Base-by-base conservation (phyloP, 1,284 basidiomycete species). In the Gymnopus androsaceus region DNA sequence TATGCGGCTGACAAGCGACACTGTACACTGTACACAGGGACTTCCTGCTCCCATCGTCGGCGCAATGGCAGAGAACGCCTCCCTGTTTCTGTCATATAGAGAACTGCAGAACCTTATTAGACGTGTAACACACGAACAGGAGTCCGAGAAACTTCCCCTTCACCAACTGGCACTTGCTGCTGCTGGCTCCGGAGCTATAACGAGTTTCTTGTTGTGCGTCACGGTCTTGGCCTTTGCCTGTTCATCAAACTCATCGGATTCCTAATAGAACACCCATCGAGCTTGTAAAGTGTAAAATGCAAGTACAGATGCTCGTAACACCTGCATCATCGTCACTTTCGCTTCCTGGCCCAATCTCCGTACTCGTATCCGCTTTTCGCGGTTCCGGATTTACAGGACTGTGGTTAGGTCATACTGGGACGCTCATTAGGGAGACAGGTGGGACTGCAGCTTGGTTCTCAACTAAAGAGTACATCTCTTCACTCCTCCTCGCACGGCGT, bases 381-480 rank as follows among this genome's bases (percentile, higher is more conserved):
- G 75, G 79, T 1, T 77, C 84, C 19, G 96, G 95, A 25, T 19
- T 95, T 5, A 80, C 83, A 15, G 95, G 96, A 1, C 82, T 99
- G 27, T 99, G 96, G 95, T 83, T 97, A 1, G 96, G 96, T 1
- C 95, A 98, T 65, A 93, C 90, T 0, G 96, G 94, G n/a, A 97
- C 93, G 0, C 77, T 98, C 55, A 82, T 99, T 27, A 89, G 96
- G 46, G 96, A 99, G 70, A 94, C 92, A 0, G 95, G 95, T 14
- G 96, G 96, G 9, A 84, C 87, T 9, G 84, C 88, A 0, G 91
- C 93, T 0, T 98, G 96, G 96, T 98, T 99, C 71, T 79, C 85
- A 15, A 83, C 87, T 6, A 98, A 97, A 71, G 95, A 98, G 70
- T 78, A 83, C 58, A 78, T 90, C 14, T 84, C 85, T 4, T 69